Base-by-base conservation (phyloP, 1,139 yeast species). In the Kodamaea alishanica region DNA sequence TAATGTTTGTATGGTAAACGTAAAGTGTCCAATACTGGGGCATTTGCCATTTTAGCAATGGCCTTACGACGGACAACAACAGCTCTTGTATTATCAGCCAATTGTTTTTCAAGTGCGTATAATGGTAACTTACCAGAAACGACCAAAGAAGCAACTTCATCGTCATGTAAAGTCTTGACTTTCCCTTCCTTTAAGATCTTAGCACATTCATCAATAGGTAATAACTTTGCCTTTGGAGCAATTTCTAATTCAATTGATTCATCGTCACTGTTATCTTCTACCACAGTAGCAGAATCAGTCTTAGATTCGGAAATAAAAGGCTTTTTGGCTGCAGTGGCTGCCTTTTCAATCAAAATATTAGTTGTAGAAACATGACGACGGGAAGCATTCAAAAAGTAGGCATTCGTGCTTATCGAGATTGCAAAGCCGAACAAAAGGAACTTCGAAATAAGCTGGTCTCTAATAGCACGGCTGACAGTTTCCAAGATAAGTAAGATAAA, bases 21-120 rank as follows among this genome's bases (percentile, higher is more conserved):
- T 30, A 77, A 71, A 5, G 83, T 63, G 49, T 83, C 84, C 46
- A 92, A 73, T 15, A 85, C 82, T 42, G 96, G 90, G 20, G 95
- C 90, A 48, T 79, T 75, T 8, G 96, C 89, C 41, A 87, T 65
- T 41, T 80, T 75, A 12, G 97, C 88, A 52, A 92, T 84, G 26
- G 96, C 92, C 42, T 81, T 83, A 65, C 98, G 84, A 66, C 99
- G 90, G 40, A 94, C 84, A 37, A 77, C 75, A 47, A 92, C 98
- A 5, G 99, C 98, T 55, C 98, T 81, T 10, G 88, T 79, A 43
- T 83, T 88, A 58, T 92, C 92, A 29, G 75, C 84, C 41, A 92
- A 74, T 62, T 87, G 92, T 62, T 90, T 92, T 61, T 92, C 99
- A 48, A 94, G 75, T 0, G 97, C 96, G 59, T 94, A 90, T 42